Base-by-base conservation (phyloP, 2,329 filamentous ascomycete genomes). In the Exophiala spinifera region DNA sequence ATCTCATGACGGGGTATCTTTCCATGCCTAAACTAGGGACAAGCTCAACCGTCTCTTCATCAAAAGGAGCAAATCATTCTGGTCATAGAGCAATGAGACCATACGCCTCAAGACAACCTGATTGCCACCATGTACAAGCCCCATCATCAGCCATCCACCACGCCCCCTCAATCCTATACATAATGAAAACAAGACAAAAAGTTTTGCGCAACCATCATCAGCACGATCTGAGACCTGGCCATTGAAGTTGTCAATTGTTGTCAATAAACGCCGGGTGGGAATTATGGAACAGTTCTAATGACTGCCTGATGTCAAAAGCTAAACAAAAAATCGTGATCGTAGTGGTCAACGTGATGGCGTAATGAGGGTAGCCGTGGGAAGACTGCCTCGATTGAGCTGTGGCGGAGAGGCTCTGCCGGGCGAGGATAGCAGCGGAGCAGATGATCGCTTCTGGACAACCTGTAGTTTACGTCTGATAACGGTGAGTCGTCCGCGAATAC, bases 391-490 rank as follows among this genome's bases (percentile, higher is more conserved):
- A 51, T 64, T 51, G 1, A 51, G 23, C n/a, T 60, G 44, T n/a
- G 62, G 62, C 31, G 62, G 62, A 33, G 60, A 61, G 15, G 55
- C 57, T 49, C 55, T 52, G 39, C 51, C 57, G 8, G 62, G 60
- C 23, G 59, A 60, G 10, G 64, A 64, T 40, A 65, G 65, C 3
- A 68, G 59, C 15, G 72, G 69, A 21, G 70, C 72, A n/a, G 74
- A 72, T 5, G 69, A 67, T 57, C 76, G 73, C 57, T 76, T 77
- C 10, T 74, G 68, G 44, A 79, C 68, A n/a, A 76, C 58, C 15
- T 72, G 68, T 49, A 78, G 71, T 62, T 79, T 80, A 67, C 76
- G 78, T 49, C 73, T 71, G 34, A 79, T 67, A 53, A 74, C 69
- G 13, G 69, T 62, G 33, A 79, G 68, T 36, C 77, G 75, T 52